Evolutionary conservation across 768 basidiomycete genomes (phyloP), one percentile per base, ranked within the genome.

Genomic region (Boletus pseudo-olivaceus): DNA sequence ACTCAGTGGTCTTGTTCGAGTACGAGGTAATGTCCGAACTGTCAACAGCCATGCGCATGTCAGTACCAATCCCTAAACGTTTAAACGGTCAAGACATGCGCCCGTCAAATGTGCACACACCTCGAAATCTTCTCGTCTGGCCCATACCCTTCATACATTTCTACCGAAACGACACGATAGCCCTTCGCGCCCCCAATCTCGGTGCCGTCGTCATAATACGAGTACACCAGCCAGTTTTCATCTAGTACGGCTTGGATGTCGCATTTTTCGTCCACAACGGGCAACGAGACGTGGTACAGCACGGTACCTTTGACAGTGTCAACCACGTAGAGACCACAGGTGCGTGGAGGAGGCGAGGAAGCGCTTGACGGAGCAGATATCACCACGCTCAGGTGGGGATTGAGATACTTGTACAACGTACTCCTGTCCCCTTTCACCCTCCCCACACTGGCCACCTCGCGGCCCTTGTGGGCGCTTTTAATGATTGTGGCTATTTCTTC

Each of bases 201-300:
- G 40, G 73, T 69, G 20, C 82, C 78, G 12, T 76, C 79, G 48
- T 91, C 87, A 65, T 85, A 93, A 66, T 90, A 95, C 53, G 87
- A 78, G 72, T 93, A 96, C 8, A 93, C 87, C 41, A 98, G 67
- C 94, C 95, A 97, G 67, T 98, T 97, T 72, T 98, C 95, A 23
- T 80, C 78, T 50, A 98, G 73, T 3, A 75, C 72, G 19, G 83
- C 82, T 60, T 87, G 81, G 17, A 96, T 73, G 58, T 87, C 81
- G 67, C 91, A 90, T 7, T 63, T 73, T 34, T 65, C 72, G 49
- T 56, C 65, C 20, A 66, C 63, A 2, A 74, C 65, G 12, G 84
- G 81, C 8, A 95, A 65, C 30, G 75, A 73, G 2, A 78, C 77
- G 39, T 82, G 79, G 68, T 95, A 93, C 3, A 95, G 59, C 15